Evolutionary conservation across 768 basidiomycete genomes (phyloP).

Genomic region (Trichaptum fuscoviolaceum): DNA sequence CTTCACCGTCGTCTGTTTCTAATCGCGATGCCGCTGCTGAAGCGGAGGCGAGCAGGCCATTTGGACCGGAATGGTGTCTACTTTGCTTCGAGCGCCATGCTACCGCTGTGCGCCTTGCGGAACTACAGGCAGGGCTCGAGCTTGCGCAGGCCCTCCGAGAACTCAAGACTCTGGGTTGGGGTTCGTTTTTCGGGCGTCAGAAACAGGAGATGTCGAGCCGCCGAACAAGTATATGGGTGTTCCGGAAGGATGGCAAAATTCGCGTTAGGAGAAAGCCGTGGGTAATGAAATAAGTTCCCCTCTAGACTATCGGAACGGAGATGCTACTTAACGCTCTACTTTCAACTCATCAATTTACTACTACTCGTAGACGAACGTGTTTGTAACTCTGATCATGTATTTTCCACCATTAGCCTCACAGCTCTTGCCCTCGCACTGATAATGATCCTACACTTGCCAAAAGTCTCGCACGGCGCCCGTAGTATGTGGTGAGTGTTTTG

Average conservation of each 20-base stretch:
- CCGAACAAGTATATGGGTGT: constrained; percentile 36
- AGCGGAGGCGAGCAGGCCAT: constrained; percentile 14
- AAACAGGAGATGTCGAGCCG: constrained; percentile 14
- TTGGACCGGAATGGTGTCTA: constrained; percentile 15
- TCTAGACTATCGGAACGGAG: too few relatives aligned
- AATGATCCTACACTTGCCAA: too few relatives aligned
- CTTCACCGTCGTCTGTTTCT: constrained; percentile 5
- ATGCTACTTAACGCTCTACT: too few relatives aligned
- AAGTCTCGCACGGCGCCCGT: too few relatives aligned
- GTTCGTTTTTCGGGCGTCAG: constrained; percentile 16
- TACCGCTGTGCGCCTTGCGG: constrained; percentile 12
- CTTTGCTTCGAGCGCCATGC: constrained; percentile 14
- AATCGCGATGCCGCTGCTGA: constrained; percentile 13
- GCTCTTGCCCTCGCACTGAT: too few relatives aligned
- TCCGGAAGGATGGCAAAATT: constrained; percentile 35
- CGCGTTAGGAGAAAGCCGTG: constrained; percentile 39
- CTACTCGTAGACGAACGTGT: too few relatives aligned
- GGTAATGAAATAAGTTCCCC: constrained; percentile 13
- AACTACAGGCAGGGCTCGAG: constrained; percentile 15
- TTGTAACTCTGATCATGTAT: too few relatives aligned
- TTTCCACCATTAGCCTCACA: too few relatives aligned
- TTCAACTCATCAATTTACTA: too few relatives aligned
- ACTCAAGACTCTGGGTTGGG: constrained; percentile 15
- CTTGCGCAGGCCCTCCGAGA: constrained; percentile 14
- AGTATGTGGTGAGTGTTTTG: too few relatives aligned